These are phyloP conservation scores for Royoungia palumana DNA, from an alignment of 768 basidiomycete genomes.

Conservation along the genomic window DNA sequence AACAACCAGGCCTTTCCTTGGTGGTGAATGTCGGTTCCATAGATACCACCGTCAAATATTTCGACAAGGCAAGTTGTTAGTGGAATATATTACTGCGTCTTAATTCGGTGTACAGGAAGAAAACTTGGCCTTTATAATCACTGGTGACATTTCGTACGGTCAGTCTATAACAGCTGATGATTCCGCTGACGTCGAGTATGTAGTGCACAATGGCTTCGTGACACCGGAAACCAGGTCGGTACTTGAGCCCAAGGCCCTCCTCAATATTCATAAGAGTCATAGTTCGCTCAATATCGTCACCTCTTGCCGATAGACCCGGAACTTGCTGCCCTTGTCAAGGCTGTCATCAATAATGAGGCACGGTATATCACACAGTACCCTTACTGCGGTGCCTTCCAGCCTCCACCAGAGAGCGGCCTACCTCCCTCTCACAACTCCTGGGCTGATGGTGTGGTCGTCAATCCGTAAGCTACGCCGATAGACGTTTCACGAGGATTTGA, in stretches of 20 bases:
- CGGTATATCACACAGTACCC: conserved; percentile 70
- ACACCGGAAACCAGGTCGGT: conserved; percentile 72
- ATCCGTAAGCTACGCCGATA: conserved; percentile 50
- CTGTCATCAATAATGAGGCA: conserved; percentile 80
- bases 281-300: conserved; percentile 70
- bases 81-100: not conserved
- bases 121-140: conserved; percentile 78
- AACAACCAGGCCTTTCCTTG: not conserved
- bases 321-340: conserved; percentile 65
- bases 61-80: conserved; percentile 45
- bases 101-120: conserved; percentile 41
- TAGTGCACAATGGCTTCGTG: conserved; percentile 82
- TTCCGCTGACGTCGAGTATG: conserved; percentile 5
- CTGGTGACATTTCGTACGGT: conserved; percentile 75
- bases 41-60: conserved; percentile 83
- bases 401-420: conserved; percentile 72
- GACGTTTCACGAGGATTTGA: not conserved
- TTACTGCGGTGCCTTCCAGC: conserved; percentile 81
- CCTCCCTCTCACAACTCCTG: conserved; percentile 62
- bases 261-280: conserved; percentile 3
- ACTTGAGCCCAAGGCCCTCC: not conserved
- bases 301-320: conserved; percentile 56
- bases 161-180: not conserved
- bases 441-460: conserved; percentile 67
- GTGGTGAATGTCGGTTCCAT: not conserved